These are phyloP conservation scores for Xylariaceae sp. DNA, from an alignment of 2,329 filamentous ascomycete species.

Conservation along the genomic window DNA sequence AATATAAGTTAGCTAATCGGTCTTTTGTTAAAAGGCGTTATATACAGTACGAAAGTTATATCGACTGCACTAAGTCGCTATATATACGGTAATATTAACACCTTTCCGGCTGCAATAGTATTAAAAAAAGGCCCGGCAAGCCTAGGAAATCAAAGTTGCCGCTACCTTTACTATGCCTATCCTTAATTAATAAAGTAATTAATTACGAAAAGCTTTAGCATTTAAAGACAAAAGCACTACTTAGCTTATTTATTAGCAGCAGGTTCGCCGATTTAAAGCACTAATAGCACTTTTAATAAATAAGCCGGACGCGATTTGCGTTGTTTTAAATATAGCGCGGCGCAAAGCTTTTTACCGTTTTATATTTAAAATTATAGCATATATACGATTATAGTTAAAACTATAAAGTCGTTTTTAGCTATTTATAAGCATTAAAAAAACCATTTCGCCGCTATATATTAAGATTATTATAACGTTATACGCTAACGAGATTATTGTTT, in stretches of 20 bases:
- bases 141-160: background rate
- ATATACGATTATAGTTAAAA: conserved; percentile 60
- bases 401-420: conserved; percentile 38
- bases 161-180: background rate
- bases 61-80: background rate
- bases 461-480: conserved; percentile 18
- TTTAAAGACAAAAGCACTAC: no score
- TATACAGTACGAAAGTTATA: background rate
- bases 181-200: no score
- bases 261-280: background rate
- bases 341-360: conserved; percentile 59
- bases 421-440: background rate
- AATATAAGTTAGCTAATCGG: background rate
- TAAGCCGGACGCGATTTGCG: conserved; percentile 61
- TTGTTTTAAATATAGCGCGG: conserved; percentile 58
- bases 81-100: background rate
- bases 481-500: conserved; percentile 22
- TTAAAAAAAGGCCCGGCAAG: background rate
- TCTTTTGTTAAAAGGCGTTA: background rate
- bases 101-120: background rate
- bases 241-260: no score
- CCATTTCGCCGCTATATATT: conserved; percentile 30
- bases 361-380: conserved; percentile 56
- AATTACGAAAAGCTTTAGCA: no score
- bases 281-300: conserved; percentile 60